Evolutionary conservation across 2,329 filamentous ascomycete species (phyloP), one percentile per base, ranked within the genome.

Genomic region (Alternaria infectoria): DNA sequence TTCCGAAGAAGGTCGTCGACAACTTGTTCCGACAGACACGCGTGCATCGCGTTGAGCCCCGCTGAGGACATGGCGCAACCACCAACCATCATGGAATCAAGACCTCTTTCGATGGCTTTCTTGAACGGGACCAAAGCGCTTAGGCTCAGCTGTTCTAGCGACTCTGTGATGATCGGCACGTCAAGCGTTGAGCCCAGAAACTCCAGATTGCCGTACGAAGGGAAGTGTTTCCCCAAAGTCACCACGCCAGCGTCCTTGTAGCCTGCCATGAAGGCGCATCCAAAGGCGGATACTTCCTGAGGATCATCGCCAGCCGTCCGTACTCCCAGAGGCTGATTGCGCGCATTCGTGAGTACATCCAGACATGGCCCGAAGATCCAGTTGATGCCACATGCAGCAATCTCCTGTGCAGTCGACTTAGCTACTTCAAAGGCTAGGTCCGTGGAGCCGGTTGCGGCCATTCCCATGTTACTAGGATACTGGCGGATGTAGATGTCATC

Each of bases 401-500:
- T 88, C 80, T 98, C 96, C 70, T 95, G 92, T 4, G 93, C 96
- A 0, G 95, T 98, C 15, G 96, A 94, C 80, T 95, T 94, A 60
- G 93, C 95, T 59, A 98, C 89, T 70, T 95, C 91, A 76, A 95
- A 97, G 6, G 95, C 93, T 58, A 98, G 84, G 11, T 96, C 89
- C 36, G 90, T 90, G 11, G 91, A 94, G 23, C 94, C 93, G 5
- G 94, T 93, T 21, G 96, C 96, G n/a, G 95, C 93, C 64, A 97
- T 87, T 12, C 94, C 95, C 95, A 99, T 98, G 66, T 95, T 92
- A 75, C 94, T 97, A 9, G 96, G 96, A 71, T 97, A 99, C 78
- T 98, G 96, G 69, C 93, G 93, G 70, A 98, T 95, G 77, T 94
- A 96, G 74, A 96, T 93, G 72, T 97, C 93, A 78, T 98, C 95